Evolutionary conservation across 1,284 basidiomycete species (phyloP), one percentile per base, ranked within the genome.

Genomic region (Tranzscheliella williamsii): DNA sequence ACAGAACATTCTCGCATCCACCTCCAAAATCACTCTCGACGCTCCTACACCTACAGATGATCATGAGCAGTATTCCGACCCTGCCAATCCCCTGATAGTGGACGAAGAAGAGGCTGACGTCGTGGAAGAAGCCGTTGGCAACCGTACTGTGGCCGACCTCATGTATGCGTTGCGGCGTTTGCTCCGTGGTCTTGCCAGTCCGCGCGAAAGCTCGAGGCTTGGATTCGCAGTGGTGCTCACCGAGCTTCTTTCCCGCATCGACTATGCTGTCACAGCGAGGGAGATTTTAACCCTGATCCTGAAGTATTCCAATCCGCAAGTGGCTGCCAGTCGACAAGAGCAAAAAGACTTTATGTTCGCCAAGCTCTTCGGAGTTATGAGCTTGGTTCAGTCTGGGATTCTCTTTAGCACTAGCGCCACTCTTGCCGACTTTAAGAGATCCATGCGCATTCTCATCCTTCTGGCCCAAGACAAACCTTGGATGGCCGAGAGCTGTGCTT

Each of bases 161-260:
- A 73, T 79, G 24, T 84, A 79, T 71, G 43, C 73, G 31, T 27
- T 77, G 33, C 55, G 72, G 50, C 62, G 75, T 75, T 55, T 81
- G 78, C 58, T 73, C 54, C 36, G 72, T 32, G 94, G 94, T 16
- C 81, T 98, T 21, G 91, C 89, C 0, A 92, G 89, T 78, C 89
- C 91, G 2, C 82, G 93, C 62, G 92, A 97, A 78, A 91, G 89
- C 79, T 92, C 91, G 75, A 81, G 94, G 62, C 81, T 95, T 26
- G 94, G 94, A 12, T 98, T 97, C 76, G 90, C 93, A 7, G 93
- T 97, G 33, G 91, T 92, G 16, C 81, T 98, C 64, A 92, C 94
- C 1, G 93, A 96, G 91, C 83, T 97, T 2, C 80, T 97, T 26
- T 85, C 87, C 17, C 84, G 87, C 35, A 83, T 96, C 70, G 81